Percentiles rank a stretch among this genome's conserved stretches.
Conservation (phyloP, 2,329 filamentous ascomycete species). For the Fusarium sp. region DNA sequence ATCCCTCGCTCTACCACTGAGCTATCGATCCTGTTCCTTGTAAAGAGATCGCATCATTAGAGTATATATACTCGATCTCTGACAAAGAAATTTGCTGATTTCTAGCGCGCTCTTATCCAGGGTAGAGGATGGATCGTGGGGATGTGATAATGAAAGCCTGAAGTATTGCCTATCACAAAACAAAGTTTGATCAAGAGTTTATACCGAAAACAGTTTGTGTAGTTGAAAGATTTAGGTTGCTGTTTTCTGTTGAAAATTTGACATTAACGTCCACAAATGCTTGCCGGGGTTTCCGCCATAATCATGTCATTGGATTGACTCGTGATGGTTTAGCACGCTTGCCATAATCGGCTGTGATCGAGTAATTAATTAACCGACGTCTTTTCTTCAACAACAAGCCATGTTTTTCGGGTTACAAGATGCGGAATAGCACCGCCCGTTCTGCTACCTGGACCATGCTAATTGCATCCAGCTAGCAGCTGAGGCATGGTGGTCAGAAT, state of each 20-base stretch:
- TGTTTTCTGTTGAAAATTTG: background rate
- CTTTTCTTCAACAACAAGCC: too few species aligned
- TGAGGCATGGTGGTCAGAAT: background rate
- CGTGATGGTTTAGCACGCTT: background rate
- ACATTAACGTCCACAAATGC: slow-evolving; percentile 9
- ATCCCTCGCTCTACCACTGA: slow-evolving; percentile 38
- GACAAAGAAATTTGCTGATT: accelerated
- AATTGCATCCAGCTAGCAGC: background rate
- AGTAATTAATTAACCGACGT: background rate
- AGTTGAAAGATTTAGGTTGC: too few species aligned
- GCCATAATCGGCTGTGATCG: background rate
- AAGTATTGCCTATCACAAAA: background rate
- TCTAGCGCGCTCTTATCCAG: background rate
- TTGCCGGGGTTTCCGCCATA: slow-evolving; percentile 12
- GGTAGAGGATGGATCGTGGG: background rate
- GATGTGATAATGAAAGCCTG: background rate
- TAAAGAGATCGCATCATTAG: accelerated
- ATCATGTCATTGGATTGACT: slow-evolving; percentile 16
- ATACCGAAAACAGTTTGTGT: background rate
- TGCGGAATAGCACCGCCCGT: background rate
- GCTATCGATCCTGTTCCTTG: slow-evolving; percentile 37
- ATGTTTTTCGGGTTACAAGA: background rate
- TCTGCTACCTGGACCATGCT: background rate
- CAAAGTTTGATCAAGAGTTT: background rate
- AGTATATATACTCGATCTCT: accelerated